Evolutionary conservation across 345 rosid genomes (phyloP), one percentile per base, ranked within the genome.

Genomic region (Citrus australasica): DNA sequence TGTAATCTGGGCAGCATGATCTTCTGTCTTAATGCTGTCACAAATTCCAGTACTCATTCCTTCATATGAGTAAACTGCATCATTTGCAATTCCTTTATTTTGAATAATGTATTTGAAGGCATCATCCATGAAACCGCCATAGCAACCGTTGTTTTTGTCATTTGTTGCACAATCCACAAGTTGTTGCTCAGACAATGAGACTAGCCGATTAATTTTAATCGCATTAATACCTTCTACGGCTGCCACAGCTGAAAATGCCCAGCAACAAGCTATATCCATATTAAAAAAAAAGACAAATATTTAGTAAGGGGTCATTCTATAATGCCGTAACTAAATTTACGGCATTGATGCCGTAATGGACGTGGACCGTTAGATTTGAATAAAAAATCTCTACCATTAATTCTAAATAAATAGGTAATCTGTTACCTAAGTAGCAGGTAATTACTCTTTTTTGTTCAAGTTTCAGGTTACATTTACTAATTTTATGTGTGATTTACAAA

Each of bases 161-260:
- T 38, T 53, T 0, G 17, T 69, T 28, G 83, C 89, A 68, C 95
- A 90, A 27, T 90, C 95, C 1, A 90, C 83, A 21, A 92, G 89
- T 62, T 94, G 82, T 84, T 92, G 94, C 82, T 89, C 92, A 2
- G 95, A 90, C 22, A 91, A 80, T 56, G 95, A 84, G 6, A 90
- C 27, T 67, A 89, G 74, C 32, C 84, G 80, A 2, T 93, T 89
- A 30, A 83, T 91, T 51, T 81, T 88, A 78, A 93, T 86, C 71
- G 90, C 70, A 74, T 77, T 75, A 71, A 88, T 83, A 22, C 95
- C 93, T 83, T 92, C 93, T 7, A 87, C 71, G 4, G 92, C 92
- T 38, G 89, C 94, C 30, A 88, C 89, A 4, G 90, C 87, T 24
- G 94, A 86, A 86, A 94, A 94, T 46, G 97, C 95, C 98, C 98